Evolutionary conservation across 176 grass and related monocot genomes (phyloP).

Genomic region (Ensete ventricosum): DNA sequence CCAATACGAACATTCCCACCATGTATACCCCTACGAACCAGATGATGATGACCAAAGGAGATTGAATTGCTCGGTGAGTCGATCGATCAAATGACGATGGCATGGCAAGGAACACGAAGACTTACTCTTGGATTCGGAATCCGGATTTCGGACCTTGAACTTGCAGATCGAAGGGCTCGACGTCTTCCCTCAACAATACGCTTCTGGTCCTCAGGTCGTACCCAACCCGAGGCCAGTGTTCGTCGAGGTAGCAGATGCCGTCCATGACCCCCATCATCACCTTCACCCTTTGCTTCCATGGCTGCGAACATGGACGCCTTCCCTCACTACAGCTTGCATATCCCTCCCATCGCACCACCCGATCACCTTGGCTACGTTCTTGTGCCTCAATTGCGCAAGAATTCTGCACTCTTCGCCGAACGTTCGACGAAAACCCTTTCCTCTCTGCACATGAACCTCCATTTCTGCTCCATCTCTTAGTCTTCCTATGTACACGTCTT

Average conservation of each 20-base stretch:
- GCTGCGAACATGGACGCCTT: background rate
- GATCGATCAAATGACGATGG: background rate
- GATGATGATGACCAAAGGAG: background rate
- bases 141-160: background rate
- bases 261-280: slow-evolving; percentile 4
- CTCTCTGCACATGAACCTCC: background rate
- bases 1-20: slow-evolving; percentile 4
- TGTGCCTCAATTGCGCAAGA: slow-evolving; percentile 12
- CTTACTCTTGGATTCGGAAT: background rate
- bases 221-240: background rate
- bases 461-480: background rate
- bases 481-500: background rate
- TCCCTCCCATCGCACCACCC: slow-evolving; percentile 8
- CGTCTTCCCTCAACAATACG: background rate
- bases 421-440: background rate
- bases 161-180: slow-evolving; percentile 6
- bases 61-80: background rate
- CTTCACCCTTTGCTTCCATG: slow-evolving; percentile 12
- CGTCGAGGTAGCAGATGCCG: background rate
- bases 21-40: slow-evolving; percentile 1
- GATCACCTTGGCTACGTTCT: slow-evolving; percentile 16
- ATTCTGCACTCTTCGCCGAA: slow-evolving; percentile 3
- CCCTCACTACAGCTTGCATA: background rate
- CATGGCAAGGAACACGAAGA: background rate
- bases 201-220: slow-evolving; percentile 7